A percentile compares a stretch with the other conserved stretches of the same genome.
These are phyloP conservation scores for Lathyrus sativus DNA, from an alignment of 306 rosid genomes.

Conservation along the genomic window DNA sequence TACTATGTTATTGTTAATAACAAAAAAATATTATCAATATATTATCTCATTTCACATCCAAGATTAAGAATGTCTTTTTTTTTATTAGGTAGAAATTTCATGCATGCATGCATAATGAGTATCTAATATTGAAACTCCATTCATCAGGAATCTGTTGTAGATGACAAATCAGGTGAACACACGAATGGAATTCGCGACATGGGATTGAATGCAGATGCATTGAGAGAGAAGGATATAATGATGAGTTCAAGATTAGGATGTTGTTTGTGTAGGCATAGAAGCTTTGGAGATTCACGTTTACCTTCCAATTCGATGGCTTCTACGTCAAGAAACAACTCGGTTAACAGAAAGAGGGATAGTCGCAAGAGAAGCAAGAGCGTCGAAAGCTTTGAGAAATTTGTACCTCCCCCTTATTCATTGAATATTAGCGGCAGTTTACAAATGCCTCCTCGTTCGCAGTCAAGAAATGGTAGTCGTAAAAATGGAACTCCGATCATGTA, in stretches of 20 bases:
- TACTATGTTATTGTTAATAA: background rate
- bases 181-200: slow-evolving; percentile 40
- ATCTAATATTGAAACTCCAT: background rate
- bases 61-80: background rate
- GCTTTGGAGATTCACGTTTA: slow-evolving; percentile 30
- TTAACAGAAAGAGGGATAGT: slow-evolving; percentile 24
- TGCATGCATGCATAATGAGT: slow-evolving; percentile 22
- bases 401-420: slow-evolving; percentile 24
- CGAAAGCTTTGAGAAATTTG: slow-evolving; percentile 3
- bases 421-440: background rate
- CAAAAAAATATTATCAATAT: slow-evolving; percentile 3
- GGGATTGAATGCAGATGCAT: slow-evolving; percentile 26
- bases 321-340: slow-evolving; percentile 32
- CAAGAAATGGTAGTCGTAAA: slow-evolving; percentile 35
- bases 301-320: slow-evolving; percentile 22
- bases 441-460: slow-evolving; percentile 3
- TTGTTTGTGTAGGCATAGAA: slow-evolving; percentile 32
- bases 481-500: slow-evolving; percentile 59
- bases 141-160: slow-evolving; percentile 17
- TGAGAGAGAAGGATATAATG: slow-evolving; percentile 16
- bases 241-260: slow-evolving; percentile 19
- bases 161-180: background rate
- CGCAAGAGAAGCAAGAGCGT: slow-evolving; percentile 31
- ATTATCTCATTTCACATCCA: background rate
- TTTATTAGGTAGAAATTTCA: background rate